Conservation (phyloP, 208 protist genomes). For the Crithidia sp. region DNA sequence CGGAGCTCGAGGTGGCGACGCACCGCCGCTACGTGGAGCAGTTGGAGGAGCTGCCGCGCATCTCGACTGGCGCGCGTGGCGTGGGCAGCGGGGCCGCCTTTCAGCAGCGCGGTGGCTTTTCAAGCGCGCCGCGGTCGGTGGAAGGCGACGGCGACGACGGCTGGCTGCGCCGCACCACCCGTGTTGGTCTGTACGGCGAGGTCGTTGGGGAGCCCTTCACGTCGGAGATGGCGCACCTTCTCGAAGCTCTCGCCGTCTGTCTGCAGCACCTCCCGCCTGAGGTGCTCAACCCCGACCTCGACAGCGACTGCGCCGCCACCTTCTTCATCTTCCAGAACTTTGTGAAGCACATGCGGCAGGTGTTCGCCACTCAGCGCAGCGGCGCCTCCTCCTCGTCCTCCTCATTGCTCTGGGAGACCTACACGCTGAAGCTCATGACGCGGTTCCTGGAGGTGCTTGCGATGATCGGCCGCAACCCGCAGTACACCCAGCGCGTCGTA, state of each 20-base stretch:
- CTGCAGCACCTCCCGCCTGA: conserved; percentile 76
- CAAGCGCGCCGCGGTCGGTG: not conserved
- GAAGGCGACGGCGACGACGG: conserved; percentile 15
- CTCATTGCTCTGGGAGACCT: conserved; percentile 69
- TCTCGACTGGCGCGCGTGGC: conserved; percentile 6
- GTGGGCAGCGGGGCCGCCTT: conserved; percentile 2
- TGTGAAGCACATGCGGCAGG: conserved; percentile 67
- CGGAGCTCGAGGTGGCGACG: conserved; percentile 76
- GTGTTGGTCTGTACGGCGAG: conserved; percentile 19
- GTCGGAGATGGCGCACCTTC: conserved; percentile 78
- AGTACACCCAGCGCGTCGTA: conserved; percentile 78
- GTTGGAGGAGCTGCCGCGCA: conserved; percentile 49
- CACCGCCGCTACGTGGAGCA: conserved; percentile 66
- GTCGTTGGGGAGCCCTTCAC: conserved; percentile 56
- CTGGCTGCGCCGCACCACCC: conserved; percentile 12
- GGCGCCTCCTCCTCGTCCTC: conserved; percentile 2
- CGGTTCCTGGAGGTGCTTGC: conserved; percentile 80
- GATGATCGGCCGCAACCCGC: conserved; percentile 83
- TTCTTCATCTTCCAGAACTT: conserved; percentile 90
- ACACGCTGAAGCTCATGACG: conserved; percentile 74
- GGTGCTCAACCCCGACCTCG: conserved; percentile 81
- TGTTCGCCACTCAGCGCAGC: conserved; percentile 70
- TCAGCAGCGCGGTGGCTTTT: not conserved
- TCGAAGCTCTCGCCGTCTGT: conserved; percentile 70
- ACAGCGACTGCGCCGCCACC: conserved; percentile 81